Evolutionary conservation across 371 early-diverging fungal genomes (phyloP), one percentile per base, ranked within the genome.

Genomic region (Fennellomyces sp.): DNA sequence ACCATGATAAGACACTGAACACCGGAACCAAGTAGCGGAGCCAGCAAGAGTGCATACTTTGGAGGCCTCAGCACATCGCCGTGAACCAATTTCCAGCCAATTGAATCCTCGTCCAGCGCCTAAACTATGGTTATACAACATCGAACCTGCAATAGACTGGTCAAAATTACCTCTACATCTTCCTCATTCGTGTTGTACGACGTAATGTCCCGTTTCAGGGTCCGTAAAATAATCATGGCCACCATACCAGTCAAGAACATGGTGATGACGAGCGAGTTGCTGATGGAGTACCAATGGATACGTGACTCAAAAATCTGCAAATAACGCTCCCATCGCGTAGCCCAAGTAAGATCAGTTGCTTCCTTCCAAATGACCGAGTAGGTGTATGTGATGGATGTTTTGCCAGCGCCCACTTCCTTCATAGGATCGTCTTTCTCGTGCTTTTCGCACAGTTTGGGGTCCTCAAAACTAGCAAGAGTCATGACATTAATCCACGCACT

Each of bases 41-140:
- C 83, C 54, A 94, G 69, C 25, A 90, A 65, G 49, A 83, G 81
- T 27, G 81, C 68, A 27, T 80, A 72, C 26, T 56, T 61, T 0
- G 93, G 93, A 2, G 91, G 78, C 12, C 93, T 73, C 66, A 93
- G 91, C 17, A 93, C 91, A 69, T 95, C 95, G 15, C 91, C 94
- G 55, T 94, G 94, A 1, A 94, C 88, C 23, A 94, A 77, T 75
- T 95, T 95, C 95, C 95, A 95, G 8, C 92, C 93, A 80, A 62
- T 87, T 3, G 89, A 92, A 64, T 95, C 95, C 69, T 94, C 96
- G 69, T 93, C 90, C 17, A 56, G 29, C 57, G 89, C 94, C 56
- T 64, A 38, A 38, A 26, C 5, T 26, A 12, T 13, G 19, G 2
- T 15, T n/a, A 26, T n/a, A 54, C 10, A 33, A 25, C 19, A 31